These are phyloP conservation scores for Dendrocalamus latiflorus DNA, from an alignment of 202 grass and related monocot species.

Conservation along the genomic window DNA sequence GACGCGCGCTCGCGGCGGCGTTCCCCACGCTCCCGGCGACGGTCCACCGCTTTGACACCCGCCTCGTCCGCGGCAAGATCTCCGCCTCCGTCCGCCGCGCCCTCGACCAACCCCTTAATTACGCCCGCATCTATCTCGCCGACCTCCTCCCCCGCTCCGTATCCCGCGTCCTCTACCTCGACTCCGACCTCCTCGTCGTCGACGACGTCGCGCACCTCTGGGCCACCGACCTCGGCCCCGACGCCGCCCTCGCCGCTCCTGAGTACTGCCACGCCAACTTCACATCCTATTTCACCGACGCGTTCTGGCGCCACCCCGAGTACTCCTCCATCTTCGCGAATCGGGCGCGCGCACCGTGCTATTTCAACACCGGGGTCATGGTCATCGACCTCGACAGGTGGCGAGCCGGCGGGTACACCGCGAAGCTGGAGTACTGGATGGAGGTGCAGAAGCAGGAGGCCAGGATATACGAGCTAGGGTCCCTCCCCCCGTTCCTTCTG, in stretches of 20 bases:
- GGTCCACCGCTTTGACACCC: slow-evolving; percentile 75
- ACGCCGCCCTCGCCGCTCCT: slow-evolving; percentile 66
- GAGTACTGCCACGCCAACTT: slow-evolving; percentile 98
- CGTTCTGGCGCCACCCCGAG: slow-evolving; percentile 57
- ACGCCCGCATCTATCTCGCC: slow-evolving; percentile 97
- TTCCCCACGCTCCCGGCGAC: slow-evolving; percentile 74
- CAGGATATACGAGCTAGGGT: slow-evolving; percentile 86
- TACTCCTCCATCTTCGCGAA: slow-evolving; percentile 55
- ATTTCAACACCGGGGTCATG: slow-evolving; percentile 99
- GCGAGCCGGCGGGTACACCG: slow-evolving; percentile 64
- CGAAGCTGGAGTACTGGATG: slow-evolving; percentile 90
- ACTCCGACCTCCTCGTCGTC: slow-evolving; percentile 86
- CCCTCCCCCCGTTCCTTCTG: slow-evolving; percentile 77
- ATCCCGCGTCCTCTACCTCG: slow-evolving; percentile 78
- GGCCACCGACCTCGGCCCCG: slow-evolving; percentile 66
- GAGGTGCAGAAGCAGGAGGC: slow-evolving; percentile 86
- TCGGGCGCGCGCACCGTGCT: slow-evolving; percentile 63
- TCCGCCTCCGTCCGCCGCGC: slow-evolving; percentile 89
- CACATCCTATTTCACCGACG: slow-evolving; percentile 83
- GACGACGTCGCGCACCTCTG: slow-evolving; percentile 89
- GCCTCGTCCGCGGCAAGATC: slow-evolving; percentile 80
- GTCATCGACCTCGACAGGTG: slow-evolving; percentile 83
- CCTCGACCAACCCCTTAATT: slow-evolving; percentile 95
- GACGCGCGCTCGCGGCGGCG: slow-evolving; percentile 51
- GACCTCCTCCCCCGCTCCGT: slow-evolving; percentile 66